Evolutionary conservation across 768 basidiomycete species (phyloP).

Genomic region (Rubroboletus pulcherrimus): DNA sequence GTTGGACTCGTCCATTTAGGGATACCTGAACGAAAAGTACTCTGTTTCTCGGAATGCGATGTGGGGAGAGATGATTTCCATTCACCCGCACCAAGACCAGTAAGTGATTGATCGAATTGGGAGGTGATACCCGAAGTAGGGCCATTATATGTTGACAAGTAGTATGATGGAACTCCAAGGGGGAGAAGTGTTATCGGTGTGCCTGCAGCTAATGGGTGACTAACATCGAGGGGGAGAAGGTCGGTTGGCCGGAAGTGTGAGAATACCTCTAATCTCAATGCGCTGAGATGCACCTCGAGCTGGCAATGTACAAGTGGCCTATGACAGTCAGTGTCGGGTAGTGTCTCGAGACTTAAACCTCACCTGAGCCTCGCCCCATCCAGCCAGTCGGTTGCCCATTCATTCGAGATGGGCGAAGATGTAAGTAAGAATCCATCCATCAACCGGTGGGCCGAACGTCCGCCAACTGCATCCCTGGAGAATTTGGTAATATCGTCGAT

Average conservation of each 20-base stretch:
- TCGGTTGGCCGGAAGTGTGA: constrained; percentile 56
- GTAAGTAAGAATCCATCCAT: constrained; percentile 63
- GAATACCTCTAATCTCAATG: constrained; percentile 57
- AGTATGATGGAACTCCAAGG: constrained; percentile 69
- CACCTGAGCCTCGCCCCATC: constrained; percentile 48
- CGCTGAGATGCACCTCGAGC: constrained; percentile 49
- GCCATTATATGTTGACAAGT: constrained; percentile 64
- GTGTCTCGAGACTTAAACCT: constrained; percentile 6
- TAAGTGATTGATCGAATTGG: constrained; percentile 61
- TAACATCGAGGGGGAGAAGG: constrained; percentile 45
- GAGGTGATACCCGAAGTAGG: constrained; percentile 56
- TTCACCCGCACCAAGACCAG: constrained; percentile 57
- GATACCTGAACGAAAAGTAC: constrained; percentile 16
- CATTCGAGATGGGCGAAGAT: constrained; percentile 39
- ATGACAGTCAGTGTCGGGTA: constrained; percentile 12
- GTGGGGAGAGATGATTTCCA: constrained; percentile 35
- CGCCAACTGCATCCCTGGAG: constrained; percentile 30
- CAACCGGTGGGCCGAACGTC: constrained; percentile 45
- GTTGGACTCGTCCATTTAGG: constrained; percentile 19
- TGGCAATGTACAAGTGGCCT: constrained; percentile 62
- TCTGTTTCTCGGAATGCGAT: constrained; percentile 20
- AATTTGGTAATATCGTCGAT: constrained; percentile 50
- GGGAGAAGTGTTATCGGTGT: constrained; percentile 70
- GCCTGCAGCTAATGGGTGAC: constrained; percentile 49
- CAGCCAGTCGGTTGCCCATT: constrained; percentile 69